A percentile compares a stretch with the other conserved stretches of the same genome.
These are phyloP conservation scores for Rhodotorula sp. DNA, from an alignment of 1,284 basidiomycete species.

Conservation along the genomic window DNA sequence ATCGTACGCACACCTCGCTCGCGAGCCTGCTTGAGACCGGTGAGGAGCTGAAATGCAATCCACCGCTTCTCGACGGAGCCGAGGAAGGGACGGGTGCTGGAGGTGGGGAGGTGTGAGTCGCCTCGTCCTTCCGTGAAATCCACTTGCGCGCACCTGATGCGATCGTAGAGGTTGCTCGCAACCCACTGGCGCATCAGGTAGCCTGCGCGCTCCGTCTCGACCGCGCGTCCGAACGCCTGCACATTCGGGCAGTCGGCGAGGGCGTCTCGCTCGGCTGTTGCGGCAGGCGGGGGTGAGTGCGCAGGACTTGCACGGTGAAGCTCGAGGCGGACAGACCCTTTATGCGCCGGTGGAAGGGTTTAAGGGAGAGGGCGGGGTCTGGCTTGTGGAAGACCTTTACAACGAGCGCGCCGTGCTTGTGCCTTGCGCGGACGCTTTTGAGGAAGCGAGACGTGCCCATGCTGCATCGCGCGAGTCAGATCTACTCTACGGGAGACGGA, in stretches of 20 bases:
- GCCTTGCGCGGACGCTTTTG: conserved; percentile 81
- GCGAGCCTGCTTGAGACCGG: conserved; percentile 78
- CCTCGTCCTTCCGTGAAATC: background rate
- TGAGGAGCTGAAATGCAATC: conserved; percentile 93
- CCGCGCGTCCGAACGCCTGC: conserved; percentile 84
- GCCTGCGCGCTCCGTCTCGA: conserved; percentile 94
- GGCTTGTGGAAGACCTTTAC: conserved; percentile 83
- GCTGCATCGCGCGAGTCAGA: conserved; percentile 52
- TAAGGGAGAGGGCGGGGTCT: conserved; percentile 68
- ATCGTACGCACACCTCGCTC: conserved; percentile 59
- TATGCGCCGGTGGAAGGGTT: conserved; percentile 67
- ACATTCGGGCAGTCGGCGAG: conserved; percentile 83
- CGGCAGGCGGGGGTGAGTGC: background rate
- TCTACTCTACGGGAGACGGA: background rate
- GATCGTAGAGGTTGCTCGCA: conserved; percentile 91
- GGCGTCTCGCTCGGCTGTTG: conserved; percentile 69
- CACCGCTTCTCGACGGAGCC: conserved; percentile 93
- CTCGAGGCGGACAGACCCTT: conserved; percentile 59
- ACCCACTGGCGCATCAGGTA: conserved; percentile 95
- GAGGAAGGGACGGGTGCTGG: conserved; percentile 91
- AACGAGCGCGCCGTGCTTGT: conserved; percentile 69
- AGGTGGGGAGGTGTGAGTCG: background rate
- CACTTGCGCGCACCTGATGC: conserved; percentile 74
- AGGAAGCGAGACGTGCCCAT: conserved; percentile 91
- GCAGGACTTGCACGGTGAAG: background rate